These are phyloP conservation scores for Saccharomycopsis amapae DNA, from an alignment of 805 yeast species.

Conservation along the genomic window DNA sequence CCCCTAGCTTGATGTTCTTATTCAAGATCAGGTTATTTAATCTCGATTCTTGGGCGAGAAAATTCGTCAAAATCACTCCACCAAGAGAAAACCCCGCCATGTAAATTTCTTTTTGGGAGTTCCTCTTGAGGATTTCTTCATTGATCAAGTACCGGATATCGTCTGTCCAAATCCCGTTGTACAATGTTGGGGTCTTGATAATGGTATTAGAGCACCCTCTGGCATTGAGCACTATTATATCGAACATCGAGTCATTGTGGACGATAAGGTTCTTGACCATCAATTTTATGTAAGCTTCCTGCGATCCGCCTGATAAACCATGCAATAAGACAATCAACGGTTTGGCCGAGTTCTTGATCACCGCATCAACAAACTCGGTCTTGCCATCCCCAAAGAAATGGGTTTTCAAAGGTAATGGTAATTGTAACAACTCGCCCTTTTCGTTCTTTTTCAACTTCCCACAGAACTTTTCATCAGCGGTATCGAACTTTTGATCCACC, in stretches of 20 bases:
- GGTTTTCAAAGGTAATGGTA: constrained; percentile 43
- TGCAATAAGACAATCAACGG: constrained; percentile 66
- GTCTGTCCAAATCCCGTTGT: constrained; percentile 64
- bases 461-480: not conserved
- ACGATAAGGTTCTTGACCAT: constrained; percentile 37
- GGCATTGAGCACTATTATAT: constrained; percentile 59
- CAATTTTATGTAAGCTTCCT: constrained; percentile 66
- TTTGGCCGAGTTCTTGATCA: constrained; percentile 30
- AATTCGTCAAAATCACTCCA: constrained; percentile 63
- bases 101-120: constrained; percentile 59
- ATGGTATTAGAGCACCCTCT: constrained; percentile 72
- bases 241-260: constrained; percentile 35
- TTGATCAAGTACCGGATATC: constrained; percentile 53
- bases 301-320: constrained; percentile 84
- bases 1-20: constrained; percentile 38
- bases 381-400: constrained; percentile 39
- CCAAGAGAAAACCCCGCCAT: constrained; percentile 81
- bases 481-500: not conserved
- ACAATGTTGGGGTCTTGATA: constrained; percentile 61
- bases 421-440: constrained; percentile 27
- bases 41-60: constrained; percentile 54
- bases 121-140: constrained; percentile 39
- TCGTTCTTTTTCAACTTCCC: constrained; percentile 21
- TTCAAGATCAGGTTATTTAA: constrained; percentile 31
- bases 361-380: constrained; percentile 34